Evolutionary conservation across 345 rosid species (phyloP).

Genomic region (Salix arbutifolia): DNA sequence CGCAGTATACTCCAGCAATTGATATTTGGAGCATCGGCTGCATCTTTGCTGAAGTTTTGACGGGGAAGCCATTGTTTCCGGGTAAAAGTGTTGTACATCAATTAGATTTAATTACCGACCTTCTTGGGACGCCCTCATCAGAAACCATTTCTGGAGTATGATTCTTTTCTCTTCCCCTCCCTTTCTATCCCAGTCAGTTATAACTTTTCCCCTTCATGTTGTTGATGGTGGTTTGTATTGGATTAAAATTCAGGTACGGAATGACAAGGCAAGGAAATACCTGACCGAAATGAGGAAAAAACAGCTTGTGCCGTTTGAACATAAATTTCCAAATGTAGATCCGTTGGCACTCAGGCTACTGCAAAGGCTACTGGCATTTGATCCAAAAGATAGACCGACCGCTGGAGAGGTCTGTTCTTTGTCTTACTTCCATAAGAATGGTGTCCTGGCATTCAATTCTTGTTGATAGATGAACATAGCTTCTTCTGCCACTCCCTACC

Average conservation of each 20-base stretch:
- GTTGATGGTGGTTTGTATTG: neutral
- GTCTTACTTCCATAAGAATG: neutral
- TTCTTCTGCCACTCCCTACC: neutral
- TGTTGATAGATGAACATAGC: neutral
- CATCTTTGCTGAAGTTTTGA: constrained; percentile 94
- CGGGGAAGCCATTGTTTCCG: constrained; percentile 96
- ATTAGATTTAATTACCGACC: constrained; percentile 90
- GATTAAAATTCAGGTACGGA: constrained; percentile 60
- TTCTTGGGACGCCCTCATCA: constrained; percentile 83
- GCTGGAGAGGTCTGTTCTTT: constrained; percentile 65
- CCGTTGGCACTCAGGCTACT: constrained; percentile 69
- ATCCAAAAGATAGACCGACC: constrained; percentile 92
- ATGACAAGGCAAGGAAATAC: constrained; percentile 91
- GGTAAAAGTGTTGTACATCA: constrained; percentile 98
- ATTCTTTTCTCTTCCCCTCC: constrained; percentile 8
- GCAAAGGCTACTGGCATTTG: constrained; percentile 87
- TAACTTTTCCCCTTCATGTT: neutral
- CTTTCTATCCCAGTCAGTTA: neutral
- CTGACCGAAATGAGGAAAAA: constrained; percentile 81
- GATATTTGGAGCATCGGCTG: constrained; percentile 98
- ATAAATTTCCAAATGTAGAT: constrained; percentile 83
- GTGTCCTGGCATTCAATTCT: neutral
- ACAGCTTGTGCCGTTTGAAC: constrained; percentile 56
- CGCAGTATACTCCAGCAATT: constrained; percentile 99
- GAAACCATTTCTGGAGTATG: constrained; percentile 89